Evolutionary conservation across 352 stramenopile genomes (phyloP).

Genomic region (Elongisporangium prolatum): DNA sequence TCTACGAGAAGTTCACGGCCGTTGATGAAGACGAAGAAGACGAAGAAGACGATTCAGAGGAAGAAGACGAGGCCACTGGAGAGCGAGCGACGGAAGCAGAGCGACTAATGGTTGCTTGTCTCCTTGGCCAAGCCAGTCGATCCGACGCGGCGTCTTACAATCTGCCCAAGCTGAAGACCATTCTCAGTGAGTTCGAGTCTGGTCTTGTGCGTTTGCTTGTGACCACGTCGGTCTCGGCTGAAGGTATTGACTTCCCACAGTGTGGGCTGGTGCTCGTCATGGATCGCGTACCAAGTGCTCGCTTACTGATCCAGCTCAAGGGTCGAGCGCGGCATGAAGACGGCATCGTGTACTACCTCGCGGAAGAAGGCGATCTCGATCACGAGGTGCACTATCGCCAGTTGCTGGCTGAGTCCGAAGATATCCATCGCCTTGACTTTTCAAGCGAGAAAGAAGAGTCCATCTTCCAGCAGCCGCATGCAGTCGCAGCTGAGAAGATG

Average conservation of each 20-base stretch:
- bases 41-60: slow-evolving; percentile 10
- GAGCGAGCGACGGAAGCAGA: slow-evolving; percentile 6
- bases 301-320: slow-evolving; percentile 69
- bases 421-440: slow-evolving; percentile 66
- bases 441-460: slow-evolving; percentile 57
- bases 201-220: slow-evolving; percentile 54
- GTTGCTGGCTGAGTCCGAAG: slow-evolving; percentile 33
- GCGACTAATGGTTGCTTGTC: slow-evolving; percentile 38
- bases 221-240: slow-evolving; percentile 71
- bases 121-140: slow-evolving; percentile 47
- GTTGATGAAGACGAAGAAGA: slow-evolving; percentile 12
- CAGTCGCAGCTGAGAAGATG: slow-evolving; percentile 31
- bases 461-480: slow-evolving; percentile 49
- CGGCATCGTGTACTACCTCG: slow-evolving; percentile 73
- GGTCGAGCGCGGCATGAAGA: slow-evolving; percentile 72
- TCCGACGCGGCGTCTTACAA: slow-evolving; percentile 58
- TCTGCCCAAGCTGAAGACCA: slow-evolving; percentile 53
- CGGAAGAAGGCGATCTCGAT: slow-evolving; percentile 37
- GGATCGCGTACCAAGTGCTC: slow-evolving; percentile 43
- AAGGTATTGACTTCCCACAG: slow-evolving; percentile 78
- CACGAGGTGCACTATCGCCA: slow-evolving; percentile 45
- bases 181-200: slow-evolving; percentile 47
- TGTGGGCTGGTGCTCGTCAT: slow-evolving; percentile 65
- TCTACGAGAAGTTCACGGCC: slow-evolving; percentile 57
- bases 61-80: neutral